These are phyloP conservation scores for Penicillium antarcticum DNA, from an alignment of 495 filamentous ascomycete genomes.

Conservation along the genomic window DNA sequence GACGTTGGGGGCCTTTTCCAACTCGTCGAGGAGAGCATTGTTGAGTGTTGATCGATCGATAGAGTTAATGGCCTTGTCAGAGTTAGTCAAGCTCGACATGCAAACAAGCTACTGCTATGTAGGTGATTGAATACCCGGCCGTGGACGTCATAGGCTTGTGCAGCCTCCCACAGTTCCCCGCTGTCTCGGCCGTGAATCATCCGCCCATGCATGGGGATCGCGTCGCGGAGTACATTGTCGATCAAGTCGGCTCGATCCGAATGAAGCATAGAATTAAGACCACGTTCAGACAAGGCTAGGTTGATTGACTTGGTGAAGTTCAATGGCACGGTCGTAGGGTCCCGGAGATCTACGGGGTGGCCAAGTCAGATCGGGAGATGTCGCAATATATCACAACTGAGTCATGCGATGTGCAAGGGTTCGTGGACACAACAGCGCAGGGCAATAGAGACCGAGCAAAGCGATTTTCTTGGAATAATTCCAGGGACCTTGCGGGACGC, in stretches of 20 bases:
- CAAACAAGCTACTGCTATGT: neutral
- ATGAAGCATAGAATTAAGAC: conserved; percentile 79
- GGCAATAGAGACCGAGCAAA: neutral
- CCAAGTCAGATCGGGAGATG: conserved; percentile 11
- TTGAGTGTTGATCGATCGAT: conserved; percentile 81
- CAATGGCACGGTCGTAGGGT: conserved; percentile 76
- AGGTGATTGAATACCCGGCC: conserved; percentile 60
- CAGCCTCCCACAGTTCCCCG: conserved; percentile 67
- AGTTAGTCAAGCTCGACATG: conserved; percentile 6
- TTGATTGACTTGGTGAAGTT: conserved; percentile 99
- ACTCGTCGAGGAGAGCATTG: conserved; percentile 77
- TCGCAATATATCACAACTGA: conserved; percentile 9
- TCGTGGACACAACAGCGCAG: neutral
- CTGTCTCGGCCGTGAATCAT: conserved; percentile 86
- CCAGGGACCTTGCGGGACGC: conserved; percentile 15
- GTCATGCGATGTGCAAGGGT: neutral
- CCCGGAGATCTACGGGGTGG: conserved; percentile 68
- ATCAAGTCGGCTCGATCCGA: conserved; percentile 62
- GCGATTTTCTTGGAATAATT: neutral
- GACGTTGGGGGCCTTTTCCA: conserved; percentile 81
- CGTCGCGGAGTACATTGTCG: conserved; percentile 66
- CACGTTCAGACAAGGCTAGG: conserved; percentile 87
- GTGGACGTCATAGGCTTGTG: conserved; percentile 87
- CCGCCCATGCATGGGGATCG: conserved; percentile 92
- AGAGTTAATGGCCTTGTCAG: conserved; percentile 52